Percentiles rank a stretch among this genome's conserved stretches.
Evolutionary conservation across 192 early-diverging fungal genomes (phyloP).

Genomic region (Phlyctochytrium arcticum): DNA sequence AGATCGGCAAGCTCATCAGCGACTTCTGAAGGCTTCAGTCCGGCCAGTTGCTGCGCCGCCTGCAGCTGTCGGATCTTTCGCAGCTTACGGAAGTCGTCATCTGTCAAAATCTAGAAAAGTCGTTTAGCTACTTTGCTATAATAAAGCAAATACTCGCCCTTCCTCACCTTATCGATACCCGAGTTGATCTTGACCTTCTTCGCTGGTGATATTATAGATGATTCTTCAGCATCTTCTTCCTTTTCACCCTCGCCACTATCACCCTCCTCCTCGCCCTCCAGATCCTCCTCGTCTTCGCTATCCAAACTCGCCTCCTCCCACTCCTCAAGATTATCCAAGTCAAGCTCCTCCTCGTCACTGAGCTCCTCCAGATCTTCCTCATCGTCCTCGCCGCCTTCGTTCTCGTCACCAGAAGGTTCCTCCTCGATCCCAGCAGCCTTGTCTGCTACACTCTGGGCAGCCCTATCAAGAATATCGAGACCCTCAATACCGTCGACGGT

Average conservation of each 20-base stretch:
- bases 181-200: constrained; percentile 33
- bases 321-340: constrained; percentile 38
- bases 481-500: constrained; percentile 71
- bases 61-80: constrained; percentile 66
- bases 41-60: constrained; percentile 54
- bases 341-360: constrained; percentile 4
- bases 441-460: constrained; percentile 35
- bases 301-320: constrained; percentile 35
- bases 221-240: constrained; percentile 47
- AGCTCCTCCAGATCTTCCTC: constrained; percentile 22
- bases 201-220: constrained; percentile 28
- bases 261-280: constrained; percentile 29
- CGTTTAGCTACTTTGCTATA: too few relatives aligned
- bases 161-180: constrained; percentile 27
- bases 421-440: constrained; percentile 1
- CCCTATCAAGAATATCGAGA: constrained; percentile 51
- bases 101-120: constrained; percentile 77
- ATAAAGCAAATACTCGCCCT: too few relatives aligned
- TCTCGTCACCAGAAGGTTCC: constrained; percentile 26
- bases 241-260: constrained; percentile 28
- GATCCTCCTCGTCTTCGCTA: constrained; percentile 20
- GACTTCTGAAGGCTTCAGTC: constrained; percentile 12
- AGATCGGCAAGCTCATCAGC: constrained; percentile 29
- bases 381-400: constrained; percentile 13
- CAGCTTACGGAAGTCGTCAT: constrained; percentile 87